These are phyloP conservation scores for Ceratocystis huliohia DNA, from an alignment of 2,329 filamentous ascomycete genomes.

Conservation along the genomic window DNA sequence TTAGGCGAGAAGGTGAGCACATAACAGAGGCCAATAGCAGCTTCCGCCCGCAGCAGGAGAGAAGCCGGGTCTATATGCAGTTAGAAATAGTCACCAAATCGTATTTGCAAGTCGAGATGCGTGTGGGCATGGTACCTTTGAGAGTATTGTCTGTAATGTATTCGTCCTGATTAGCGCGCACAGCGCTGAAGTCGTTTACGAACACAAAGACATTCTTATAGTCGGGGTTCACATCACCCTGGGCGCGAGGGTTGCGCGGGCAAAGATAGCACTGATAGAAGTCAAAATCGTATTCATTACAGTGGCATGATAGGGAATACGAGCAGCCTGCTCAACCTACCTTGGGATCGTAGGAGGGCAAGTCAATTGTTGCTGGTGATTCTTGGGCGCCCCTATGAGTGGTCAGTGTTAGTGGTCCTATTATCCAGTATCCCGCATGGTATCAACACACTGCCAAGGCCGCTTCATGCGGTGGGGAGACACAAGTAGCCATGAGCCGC, in stretches of 20 bases:
- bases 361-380: slow-evolving; percentile 49
- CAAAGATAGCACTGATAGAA: slow-evolving; percentile 74
- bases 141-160: slow-evolving; percentile 42
- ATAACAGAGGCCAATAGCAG: slow-evolving; percentile 91
- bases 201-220: slow-evolving; percentile 87
- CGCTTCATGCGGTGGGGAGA: slow-evolving; percentile 94
- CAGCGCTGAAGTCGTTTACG: slow-evolving; percentile 93
- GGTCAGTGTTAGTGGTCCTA: slow-evolving; percentile 7
- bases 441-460: slow-evolving; percentile 75
- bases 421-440: neutral
- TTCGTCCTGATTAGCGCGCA: slow-evolving; percentile 81
- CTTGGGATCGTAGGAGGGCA: slow-evolving; percentile 71
- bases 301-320: neutral
- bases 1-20: slow-evolving; percentile 87
- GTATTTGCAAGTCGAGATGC: neutral
- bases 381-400: slow-evolving; percentile 60
- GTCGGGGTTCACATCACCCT: slow-evolving; percentile 73
- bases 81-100: neutral
- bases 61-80: slow-evolving; percentile 50
- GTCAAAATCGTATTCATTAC: slow-evolving; percentile 16
- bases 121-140: slow-evolving; percentile 26
- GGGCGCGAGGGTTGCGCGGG: slow-evolving; percentile 76
- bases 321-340: slow-evolving; percentile 29
- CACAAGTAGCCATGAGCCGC: slow-evolving; percentile 83
- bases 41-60: slow-evolving; percentile 65